phyloP scores from a whole-genome alignment of 768 basidiomycete species.

The Dendrothele bispora region DNA sequence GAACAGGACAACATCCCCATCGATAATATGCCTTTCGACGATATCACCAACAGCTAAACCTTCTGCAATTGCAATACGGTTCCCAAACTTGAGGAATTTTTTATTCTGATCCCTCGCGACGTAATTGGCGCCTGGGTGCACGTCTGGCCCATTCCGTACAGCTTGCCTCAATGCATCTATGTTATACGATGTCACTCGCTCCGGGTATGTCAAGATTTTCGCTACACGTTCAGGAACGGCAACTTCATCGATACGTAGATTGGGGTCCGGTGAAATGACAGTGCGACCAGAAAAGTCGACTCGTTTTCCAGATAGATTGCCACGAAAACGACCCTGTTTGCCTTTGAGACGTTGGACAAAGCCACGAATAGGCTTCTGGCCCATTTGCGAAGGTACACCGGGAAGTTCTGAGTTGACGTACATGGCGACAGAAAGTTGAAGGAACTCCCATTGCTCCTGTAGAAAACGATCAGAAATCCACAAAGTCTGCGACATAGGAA shows the following conservation, averaged over 20 bases:
- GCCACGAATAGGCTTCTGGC: conserved; percentile 93
- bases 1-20: conserved; percentile 96
- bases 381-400: conserved; percentile 83
- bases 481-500: neutral
- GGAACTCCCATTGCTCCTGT: conserved; percentile 97
- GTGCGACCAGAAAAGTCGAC: conserved; percentile 98
- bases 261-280: conserved; percentile 99
- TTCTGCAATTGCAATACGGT: conserved; percentile 78
- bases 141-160: conserved; percentile 84
- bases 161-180: conserved; percentile 73
- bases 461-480: conserved; percentile 2
- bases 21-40: conserved; percentile 92
- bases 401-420: conserved; percentile 98
- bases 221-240: conserved; percentile 96
- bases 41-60: conserved; percentile 83
- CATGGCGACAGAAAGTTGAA: conserved; percentile 93
- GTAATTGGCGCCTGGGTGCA: conserved; percentile 96
- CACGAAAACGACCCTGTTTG: conserved; percentile 98
- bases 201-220: conserved; percentile 93
- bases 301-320: conserved; percentile 97
- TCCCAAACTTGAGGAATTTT: conserved; percentile 88
- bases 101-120: conserved; percentile 84
- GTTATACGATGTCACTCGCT: conserved; percentile 91
- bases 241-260: conserved; percentile 96
- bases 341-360: conserved; percentile 98